Conservation (phyloP, 257 asterid genomes). For the Capsicum chinense region DNA sequence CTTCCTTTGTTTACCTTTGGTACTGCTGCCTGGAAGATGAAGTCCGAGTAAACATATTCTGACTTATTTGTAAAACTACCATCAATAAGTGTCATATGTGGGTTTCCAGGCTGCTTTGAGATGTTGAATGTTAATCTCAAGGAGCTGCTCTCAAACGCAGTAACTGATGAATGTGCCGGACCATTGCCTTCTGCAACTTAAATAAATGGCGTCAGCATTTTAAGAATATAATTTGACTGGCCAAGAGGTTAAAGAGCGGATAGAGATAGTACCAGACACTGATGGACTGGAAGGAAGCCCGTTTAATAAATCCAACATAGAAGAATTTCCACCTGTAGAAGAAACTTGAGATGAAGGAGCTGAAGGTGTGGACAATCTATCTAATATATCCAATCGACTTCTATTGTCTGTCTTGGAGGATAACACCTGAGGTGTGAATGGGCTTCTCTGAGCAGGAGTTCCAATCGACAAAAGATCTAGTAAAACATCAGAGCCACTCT, state of each 20-base stretch:
- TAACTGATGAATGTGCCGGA: slow-evolving; percentile 66
- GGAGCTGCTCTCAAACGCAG: slow-evolving; percentile 83
- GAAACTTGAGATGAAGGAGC: slow-evolving; percentile 50
- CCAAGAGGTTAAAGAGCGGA: slow-evolving; percentile 29
- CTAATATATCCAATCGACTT: slow-evolving; percentile 57
- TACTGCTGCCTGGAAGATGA: slow-evolving; percentile 94
- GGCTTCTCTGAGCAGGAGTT: slow-evolving; percentile 63
- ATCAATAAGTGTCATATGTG: slow-evolving; percentile 74
- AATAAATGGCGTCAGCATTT: slow-evolving; percentile 32
- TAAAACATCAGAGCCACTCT: slow-evolving; percentile 70
- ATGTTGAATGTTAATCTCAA: slow-evolving; percentile 70
- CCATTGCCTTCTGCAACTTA: slow-evolving; percentile 67
- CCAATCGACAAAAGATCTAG: slow-evolving; percentile 92
- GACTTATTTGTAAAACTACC: slow-evolving; percentile 80
- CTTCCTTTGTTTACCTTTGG: slow-evolving; percentile 71
- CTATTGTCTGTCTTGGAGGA: slow-evolving; percentile 60
- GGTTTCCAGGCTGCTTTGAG: slow-evolving; percentile 79
- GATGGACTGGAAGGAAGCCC: slow-evolving; percentile 67
- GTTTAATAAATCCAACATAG: slow-evolving; percentile 85
- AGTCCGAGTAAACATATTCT: slow-evolving; percentile 66
- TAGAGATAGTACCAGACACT: slow-evolving; percentile 56
- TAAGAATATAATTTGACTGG: slow-evolving; percentile 22
- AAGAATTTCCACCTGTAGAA: slow-evolving; percentile 61
- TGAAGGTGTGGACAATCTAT: slow-evolving; percentile 58
- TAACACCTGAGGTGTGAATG: slow-evolving; percentile 54